phyloP scores from a whole-genome alignment of 306 rosid species.

The Trifolium pratense region DNA sequence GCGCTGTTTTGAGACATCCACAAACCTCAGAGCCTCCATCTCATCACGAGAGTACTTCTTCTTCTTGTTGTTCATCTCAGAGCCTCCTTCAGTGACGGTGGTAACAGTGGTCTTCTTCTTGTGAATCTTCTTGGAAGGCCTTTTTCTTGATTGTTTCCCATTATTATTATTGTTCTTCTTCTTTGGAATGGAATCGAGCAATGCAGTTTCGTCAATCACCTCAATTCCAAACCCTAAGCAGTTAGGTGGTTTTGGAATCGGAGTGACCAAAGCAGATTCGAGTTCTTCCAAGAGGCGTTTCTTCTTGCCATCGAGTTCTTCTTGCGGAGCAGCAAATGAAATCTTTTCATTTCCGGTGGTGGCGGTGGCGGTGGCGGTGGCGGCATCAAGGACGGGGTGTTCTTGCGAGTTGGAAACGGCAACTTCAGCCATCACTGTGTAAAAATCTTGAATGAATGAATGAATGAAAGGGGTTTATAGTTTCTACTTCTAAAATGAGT shows the following conservation, averaged over 20 bases:
- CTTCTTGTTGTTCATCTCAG: neutral
- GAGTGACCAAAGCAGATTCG: conserved; percentile 51
- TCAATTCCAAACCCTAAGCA: conserved; percentile 50
- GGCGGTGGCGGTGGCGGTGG: too few relatives aligned
- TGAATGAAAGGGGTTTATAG: neutral
- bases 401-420: conserved; percentile 11
- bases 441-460: neutral
- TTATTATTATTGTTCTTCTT: conserved; percentile 15
- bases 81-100: neutral
- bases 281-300: conserved; percentile 59
- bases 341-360: neutral
- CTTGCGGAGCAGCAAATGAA: neutral
- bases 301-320: conserved; percentile 54
- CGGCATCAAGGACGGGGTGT: conserved; percentile 4
- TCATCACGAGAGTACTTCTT: conserved; percentile 58
- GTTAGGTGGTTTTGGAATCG: conserved; percentile 3
- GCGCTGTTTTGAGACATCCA: conserved; percentile 56
- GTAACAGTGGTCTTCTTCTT: neutral
- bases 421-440: neutral
- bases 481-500: neutral
- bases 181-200: conserved; percentile 54
- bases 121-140: neutral
- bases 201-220: conserved; percentile 85
- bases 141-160: conserved; percentile 34
- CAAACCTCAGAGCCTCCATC: conserved; percentile 71